phyloP scores from a whole-genome alignment of 164 flowering plant genomes.

The Akebia trifoliata region DNA sequence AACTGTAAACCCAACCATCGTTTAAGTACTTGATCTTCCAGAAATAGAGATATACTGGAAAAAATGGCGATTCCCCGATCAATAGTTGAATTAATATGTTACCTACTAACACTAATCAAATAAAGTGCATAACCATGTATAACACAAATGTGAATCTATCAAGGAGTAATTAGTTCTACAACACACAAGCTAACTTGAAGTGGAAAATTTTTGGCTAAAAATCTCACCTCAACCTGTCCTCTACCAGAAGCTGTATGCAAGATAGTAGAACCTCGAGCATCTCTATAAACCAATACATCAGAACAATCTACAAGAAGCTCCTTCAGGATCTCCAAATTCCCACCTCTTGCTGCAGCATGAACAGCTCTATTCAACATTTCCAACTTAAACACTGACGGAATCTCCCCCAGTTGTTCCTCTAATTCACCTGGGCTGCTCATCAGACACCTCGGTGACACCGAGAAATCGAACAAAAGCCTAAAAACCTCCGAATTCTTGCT shows the following conservation, averaged over 20 bases:
- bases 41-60: too few relatives aligned
- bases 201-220: too few relatives aligned
- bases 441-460: slow-evolving; percentile 24
- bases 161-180: too few relatives aligned
- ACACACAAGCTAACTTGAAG: too few relatives aligned
- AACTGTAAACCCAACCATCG: too few relatives aligned
- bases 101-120: too few relatives aligned
- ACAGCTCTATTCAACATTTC: slow-evolving; percentile 72
- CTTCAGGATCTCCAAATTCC: slow-evolving; percentile 63
- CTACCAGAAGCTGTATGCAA: slow-evolving; percentile 76
- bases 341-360: slow-evolving; percentile 88
- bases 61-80: too few relatives aligned
- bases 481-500: slow-evolving; percentile 67
- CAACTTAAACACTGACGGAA: slow-evolving; percentile 31
- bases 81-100: too few relatives aligned
- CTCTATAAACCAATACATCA: slow-evolving; percentile 55
- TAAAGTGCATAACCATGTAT: too few relatives aligned
- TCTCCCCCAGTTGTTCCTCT: slow-evolving; percentile 24
- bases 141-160: too few relatives aligned
- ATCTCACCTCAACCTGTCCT: slow-evolving; percentile 83
- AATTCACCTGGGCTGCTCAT: slow-evolving; percentile 17
- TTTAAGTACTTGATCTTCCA: too few relatives aligned
- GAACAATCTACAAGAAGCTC: slow-evolving; percentile 43
- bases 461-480: slow-evolving; percentile 49
- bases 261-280: slow-evolving; percentile 63